Evolutionary conservation across 106 monocot species (phyloP).

Genomic region (Apostasia shenzhenica): DNA sequence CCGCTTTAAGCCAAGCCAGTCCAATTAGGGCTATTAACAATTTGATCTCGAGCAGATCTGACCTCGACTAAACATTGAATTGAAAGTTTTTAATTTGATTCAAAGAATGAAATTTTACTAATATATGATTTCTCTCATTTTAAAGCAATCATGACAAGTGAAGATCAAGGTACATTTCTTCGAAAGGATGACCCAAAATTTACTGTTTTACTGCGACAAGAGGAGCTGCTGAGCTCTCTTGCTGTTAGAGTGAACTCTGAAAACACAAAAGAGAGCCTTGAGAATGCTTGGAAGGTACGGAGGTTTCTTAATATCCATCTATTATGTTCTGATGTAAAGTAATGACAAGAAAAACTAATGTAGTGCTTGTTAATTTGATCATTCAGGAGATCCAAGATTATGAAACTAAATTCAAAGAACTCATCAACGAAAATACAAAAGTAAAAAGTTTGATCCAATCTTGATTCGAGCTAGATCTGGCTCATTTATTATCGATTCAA

Average conservation of each 20-base stretch:
- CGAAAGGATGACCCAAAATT: conserved; percentile 77
- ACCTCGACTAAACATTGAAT: too few relatives aligned
- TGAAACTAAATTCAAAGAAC: conserved; percentile 49
- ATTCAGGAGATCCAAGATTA: conserved; percentile 75
- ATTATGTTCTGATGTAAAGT: too few relatives aligned
- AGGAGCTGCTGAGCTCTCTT: conserved; percentile 67
- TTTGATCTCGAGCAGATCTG: too few relatives aligned
- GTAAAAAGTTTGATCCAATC: too few relatives aligned
- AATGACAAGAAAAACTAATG: not conserved
- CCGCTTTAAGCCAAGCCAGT: too few relatives aligned
- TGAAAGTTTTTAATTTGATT: too few relatives aligned
- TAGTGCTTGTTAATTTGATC: conserved; percentile 7
- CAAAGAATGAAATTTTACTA: not conserved
- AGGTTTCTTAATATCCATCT: not conserved
- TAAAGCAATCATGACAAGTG: conserved; percentile 22
- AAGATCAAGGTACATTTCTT: conserved; percentile 33
- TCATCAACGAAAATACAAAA: conserved; percentile 50
- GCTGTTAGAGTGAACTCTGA: conserved; percentile 62
- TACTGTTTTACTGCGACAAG: conserved; percentile 65
- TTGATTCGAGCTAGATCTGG: too few relatives aligned
- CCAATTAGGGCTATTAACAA: too few relatives aligned
- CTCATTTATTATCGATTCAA: too few relatives aligned
- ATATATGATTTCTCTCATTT: not conserved
- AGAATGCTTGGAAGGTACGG: conserved; percentile 89
- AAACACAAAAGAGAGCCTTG: conserved; percentile 43